phyloP scores from a whole-genome alignment of 306 rosid genomes.

The Cicer chorassanicum region DNA sequence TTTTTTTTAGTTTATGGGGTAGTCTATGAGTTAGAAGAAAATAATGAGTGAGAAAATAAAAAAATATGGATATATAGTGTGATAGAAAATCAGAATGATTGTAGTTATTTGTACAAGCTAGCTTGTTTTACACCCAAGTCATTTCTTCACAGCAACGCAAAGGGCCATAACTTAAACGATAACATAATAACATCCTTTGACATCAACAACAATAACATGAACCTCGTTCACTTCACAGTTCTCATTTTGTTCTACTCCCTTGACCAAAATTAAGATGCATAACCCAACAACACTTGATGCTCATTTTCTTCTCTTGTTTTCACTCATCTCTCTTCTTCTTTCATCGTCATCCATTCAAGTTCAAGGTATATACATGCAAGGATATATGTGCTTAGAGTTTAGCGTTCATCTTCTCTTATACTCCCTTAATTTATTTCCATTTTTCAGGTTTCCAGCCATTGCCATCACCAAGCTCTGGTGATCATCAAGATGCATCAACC shows the following conservation, averaged over 20 bases:
- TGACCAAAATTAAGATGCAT: conserved; percentile 12
- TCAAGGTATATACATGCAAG: conserved; percentile 33
- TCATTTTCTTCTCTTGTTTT: conserved; percentile 27
- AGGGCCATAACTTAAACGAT: conserved; percentile 18
- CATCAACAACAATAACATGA: conserved; percentile 12
- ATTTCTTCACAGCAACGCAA: conserved; percentile 39
- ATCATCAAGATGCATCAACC: background rate
- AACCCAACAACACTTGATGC: background rate
- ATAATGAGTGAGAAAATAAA: too few relatives aligned
- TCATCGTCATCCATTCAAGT: conserved; percentile 27
- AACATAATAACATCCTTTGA: background rate
- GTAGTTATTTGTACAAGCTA: background rate
- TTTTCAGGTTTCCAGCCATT: conserved; percentile 39
- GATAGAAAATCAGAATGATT: background rate
- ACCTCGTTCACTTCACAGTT: conserved; percentile 24
- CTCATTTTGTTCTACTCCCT: background rate
- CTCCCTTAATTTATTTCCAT: background rate
- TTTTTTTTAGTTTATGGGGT: too few relatives aligned
- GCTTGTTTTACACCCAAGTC: conserved; percentile 34
- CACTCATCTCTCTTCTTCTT: conserved; percentile 6
- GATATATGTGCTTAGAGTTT: background rate
- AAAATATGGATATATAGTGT: too few relatives aligned
- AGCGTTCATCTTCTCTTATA: background rate
- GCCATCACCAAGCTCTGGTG: conserved; percentile 38
- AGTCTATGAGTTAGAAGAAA: too few relatives aligned